A percentile compares a stretch with the other conserved stretches of the same genome.
These are phyloP conservation scores for Sarocladium oryzae DNA, from an alignment of 2,329 filamentous ascomycete species.

Conservation along the genomic window DNA sequence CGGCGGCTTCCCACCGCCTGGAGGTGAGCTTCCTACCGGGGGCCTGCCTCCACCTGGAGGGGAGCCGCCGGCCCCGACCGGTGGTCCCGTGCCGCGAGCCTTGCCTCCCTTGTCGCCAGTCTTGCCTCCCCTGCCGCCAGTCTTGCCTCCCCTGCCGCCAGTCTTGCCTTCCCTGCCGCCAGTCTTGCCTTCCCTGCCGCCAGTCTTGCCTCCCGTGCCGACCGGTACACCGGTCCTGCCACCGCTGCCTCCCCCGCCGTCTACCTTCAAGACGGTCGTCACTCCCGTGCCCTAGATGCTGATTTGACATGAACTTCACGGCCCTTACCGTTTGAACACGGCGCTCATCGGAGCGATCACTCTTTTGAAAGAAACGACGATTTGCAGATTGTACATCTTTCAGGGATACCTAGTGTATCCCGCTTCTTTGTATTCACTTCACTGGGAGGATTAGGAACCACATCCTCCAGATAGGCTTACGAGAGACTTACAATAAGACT, in stretches of 20 bases:
- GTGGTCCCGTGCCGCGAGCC: too few relatives aligned
- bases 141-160: background rate
- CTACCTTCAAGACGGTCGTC: conserved; percentile 4
- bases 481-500: background rate
- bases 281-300: background rate
- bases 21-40: too few relatives aligned
- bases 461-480: background rate
- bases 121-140: background rate
- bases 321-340: too few relatives aligned
- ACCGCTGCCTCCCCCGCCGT: background rate
- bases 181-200: background rate
- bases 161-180: background rate
- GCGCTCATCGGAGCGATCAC: too few relatives aligned
- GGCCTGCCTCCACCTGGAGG: too few relatives aligned
- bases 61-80: too few relatives aligned
- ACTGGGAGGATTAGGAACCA: background rate
- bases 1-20: conserved; percentile 15
- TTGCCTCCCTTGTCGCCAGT: too few relatives aligned
- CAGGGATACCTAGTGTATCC: background rate
- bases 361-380: background rate
- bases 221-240: background rate
- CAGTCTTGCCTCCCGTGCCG: background rate
- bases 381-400: background rate
- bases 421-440: conserved; percentile 2
- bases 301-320: background rate